Evolutionary conservation across 495 filamentous ascomycete species (phyloP), one percentile per base, ranked within the genome.

Genomic region (Talaromyces nanjingensis): DNA sequence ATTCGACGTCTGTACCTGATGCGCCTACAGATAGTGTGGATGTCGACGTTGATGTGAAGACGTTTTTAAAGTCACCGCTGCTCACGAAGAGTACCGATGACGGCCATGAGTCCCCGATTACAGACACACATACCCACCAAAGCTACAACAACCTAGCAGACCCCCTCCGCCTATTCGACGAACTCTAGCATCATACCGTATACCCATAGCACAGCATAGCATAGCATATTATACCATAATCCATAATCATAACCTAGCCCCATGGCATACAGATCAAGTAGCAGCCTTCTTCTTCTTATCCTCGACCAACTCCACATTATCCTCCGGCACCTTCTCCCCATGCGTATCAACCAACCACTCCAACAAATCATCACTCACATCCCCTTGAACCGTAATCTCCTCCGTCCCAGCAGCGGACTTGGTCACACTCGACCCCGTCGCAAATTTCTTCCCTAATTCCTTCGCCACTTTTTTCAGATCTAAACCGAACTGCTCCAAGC

Each of bases 341-440:
- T 96, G 93, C 67, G 88, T 87, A 72, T 97, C 93, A 65, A 89
- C 73, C 64, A 99, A 72, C 79, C 90, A 97, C 67, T 98, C 96
- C 68, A 88, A 84, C 62, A 99, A 88, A 74, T 98, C 94, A 71
- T 92, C 92, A 73, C 92, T 96, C 67, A 97, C 86, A 77, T 99
- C 94, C 14, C 94, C 94, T 75, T 99, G 94, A 47, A 99, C 92
- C 34, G 96, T 93, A 72, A 99, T 97, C 79, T 98, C 94, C 75
- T 98, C 94, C 11, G 88, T 87, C 2, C 92, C 93, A 55, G 85
- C 88, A 24, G 91, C 84, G 7, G 87, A 83, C 77, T 96, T 94
- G 16, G 93, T 98, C 49, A 98, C 93, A 14, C 86, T 90, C n/a
- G 86, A 87, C 0, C 94, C 94, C 1, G 94, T 97, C 18, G 96